Evolutionary conservation across 306 rosid genomes (phyloP), one percentile per base, ranked within the genome.

Genomic region (Gastrolobium bilobum): DNA sequence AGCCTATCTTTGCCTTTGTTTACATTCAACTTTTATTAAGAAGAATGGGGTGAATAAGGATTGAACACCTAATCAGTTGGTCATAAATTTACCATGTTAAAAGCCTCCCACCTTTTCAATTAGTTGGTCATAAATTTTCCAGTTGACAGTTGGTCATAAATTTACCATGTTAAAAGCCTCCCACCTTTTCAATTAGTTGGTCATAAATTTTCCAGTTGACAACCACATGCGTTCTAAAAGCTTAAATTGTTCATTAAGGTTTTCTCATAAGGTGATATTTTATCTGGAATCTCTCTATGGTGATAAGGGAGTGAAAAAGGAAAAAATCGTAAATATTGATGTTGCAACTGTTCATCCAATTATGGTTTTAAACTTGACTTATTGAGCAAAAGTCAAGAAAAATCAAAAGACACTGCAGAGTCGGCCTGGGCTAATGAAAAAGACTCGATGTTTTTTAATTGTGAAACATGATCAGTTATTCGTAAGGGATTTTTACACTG

Each of bases 141-240:
- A 20, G 29, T n/a, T n/a, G n/a, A n/a, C 44, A 63, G 44, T 73
- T 58, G 53, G 29, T 43, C 37, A 74, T 14, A 71, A 51, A 71
- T 14, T 39, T 39, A 6, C 11, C 26, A 20, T 56, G 53, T 29
- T 72, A 10, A 72, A 37, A 14, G 44, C 50, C 43, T 51, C 35
- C 50, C 2, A 20, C 26, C 26, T 20, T 20, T 20, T 20, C 26
- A 39, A n/a, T 7, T 29, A 63, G 44, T 73, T 58, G 53, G 29
- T 43, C 37, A 74, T 14, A 71, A 51, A 71, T 14, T 39, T 39
- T 3, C 11, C 26, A 20, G 53, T 29, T 72, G n/a, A 72, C 38
- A 14, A 42, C 50, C 43, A 70, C 35, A 20, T 20, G 38, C 2
- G 7, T 52, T 15, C 38, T 52, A 52, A 11, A 52, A 52, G 63